Evolutionary conservation across 169 alveolate species (phyloP).

Genomic region (Cryptosporidium parvum): DNA sequence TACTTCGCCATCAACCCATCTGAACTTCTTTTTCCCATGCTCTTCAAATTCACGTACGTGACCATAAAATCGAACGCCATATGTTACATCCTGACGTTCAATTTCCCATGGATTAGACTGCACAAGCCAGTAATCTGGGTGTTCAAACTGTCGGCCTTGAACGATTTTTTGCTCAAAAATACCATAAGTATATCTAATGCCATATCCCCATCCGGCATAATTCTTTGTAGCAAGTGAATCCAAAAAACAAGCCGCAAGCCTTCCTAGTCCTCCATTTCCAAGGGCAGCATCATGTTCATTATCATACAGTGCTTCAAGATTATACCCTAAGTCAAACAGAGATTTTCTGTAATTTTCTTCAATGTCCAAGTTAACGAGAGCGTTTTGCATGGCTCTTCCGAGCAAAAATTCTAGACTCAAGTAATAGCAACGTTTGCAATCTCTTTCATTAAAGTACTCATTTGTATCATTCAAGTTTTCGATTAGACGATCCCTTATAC

Average conservation of each 20-base stretch:
- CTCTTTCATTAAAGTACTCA: conserved; percentile 88
- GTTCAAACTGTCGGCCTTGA: conserved; percentile 92
- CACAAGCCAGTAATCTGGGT: conserved; percentile 95
- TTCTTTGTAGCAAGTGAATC: conserved; percentile 96
- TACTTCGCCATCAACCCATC: conserved; percentile 94
- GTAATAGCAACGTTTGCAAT: conserved; percentile 92
- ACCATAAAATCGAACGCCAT: conserved; percentile 93
- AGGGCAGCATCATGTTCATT: conserved; percentile 97
- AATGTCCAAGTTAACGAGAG: conserved; percentile 91
- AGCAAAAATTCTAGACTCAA: conserved; percentile 93
- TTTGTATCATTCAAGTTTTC: conserved; percentile 94
- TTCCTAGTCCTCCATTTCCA: conserved; percentile 98
- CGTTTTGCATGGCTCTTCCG: conserved; percentile 94
- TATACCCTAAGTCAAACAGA: conserved; percentile 90
- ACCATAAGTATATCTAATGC: conserved; percentile 96
- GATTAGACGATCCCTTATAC: conserved; percentile 93
- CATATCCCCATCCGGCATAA: conserved; percentile 97
- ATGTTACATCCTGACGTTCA: conserved; percentile 93
- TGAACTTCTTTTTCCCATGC: conserved; percentile 82
- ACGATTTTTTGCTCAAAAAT: conserved; percentile 94
- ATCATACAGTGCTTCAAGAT: conserved; percentile 92
- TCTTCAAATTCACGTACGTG: conserved; percentile 82
- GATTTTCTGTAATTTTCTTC: conserved; percentile 91
- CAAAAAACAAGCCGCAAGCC: conserved; percentile 97
- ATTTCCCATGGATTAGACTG: conserved; percentile 96